phyloP scores from a whole-genome alignment of 768 basidiomycete species.

The Lepiota brunneoincarnata region DNA sequence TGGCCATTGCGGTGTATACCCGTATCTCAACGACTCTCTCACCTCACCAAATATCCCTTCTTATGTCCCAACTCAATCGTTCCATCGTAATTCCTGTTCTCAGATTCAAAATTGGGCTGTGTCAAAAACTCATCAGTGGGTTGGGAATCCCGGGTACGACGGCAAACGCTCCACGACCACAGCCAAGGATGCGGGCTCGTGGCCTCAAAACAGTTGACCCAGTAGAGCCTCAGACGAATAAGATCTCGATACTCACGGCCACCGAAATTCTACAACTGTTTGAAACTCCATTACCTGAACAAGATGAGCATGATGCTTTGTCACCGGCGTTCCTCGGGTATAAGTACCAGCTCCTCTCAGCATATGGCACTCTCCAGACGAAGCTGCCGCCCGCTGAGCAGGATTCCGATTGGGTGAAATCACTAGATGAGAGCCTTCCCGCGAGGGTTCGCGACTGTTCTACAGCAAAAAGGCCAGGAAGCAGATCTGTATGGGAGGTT shows the following conservation, averaged over 20 bases:
- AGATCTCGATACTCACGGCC: neutral
- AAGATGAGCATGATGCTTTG: neutral
- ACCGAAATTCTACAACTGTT: conserved; percentile 6
- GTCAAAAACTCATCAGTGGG: conserved; percentile 32
- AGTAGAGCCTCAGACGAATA: neutral
- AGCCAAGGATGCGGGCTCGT: conserved; percentile 8
- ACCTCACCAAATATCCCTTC: neutral
- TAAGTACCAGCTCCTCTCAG: conserved; percentile 37
- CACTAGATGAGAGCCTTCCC: conserved; percentile 22
- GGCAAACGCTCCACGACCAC: conserved; percentile 2
- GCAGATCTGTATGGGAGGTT: conserved; percentile 8
- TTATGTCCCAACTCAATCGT: conserved; percentile 6
- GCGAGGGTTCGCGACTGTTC: conserved; percentile 20
- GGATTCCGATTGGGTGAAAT: conserved; percentile 32
- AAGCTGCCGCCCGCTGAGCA: conserved; percentile 21
- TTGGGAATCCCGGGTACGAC: neutral
- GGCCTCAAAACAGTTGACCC: neutral
- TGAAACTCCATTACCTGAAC: neutral
- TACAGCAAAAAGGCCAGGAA: conserved; percentile 10
- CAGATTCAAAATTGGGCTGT: conserved; percentile 39
- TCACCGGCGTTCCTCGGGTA: conserved; percentile 15
- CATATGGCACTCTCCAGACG: conserved; percentile 34
- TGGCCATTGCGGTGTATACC: conserved; percentile 32
- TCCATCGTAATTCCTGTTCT: conserved; percentile 20
- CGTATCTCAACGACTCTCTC: conserved; percentile 19